Evolutionary conservation across 2,329 filamentous ascomycete genomes (phyloP).

Genomic region (Phialocephala sp.): DNA sequence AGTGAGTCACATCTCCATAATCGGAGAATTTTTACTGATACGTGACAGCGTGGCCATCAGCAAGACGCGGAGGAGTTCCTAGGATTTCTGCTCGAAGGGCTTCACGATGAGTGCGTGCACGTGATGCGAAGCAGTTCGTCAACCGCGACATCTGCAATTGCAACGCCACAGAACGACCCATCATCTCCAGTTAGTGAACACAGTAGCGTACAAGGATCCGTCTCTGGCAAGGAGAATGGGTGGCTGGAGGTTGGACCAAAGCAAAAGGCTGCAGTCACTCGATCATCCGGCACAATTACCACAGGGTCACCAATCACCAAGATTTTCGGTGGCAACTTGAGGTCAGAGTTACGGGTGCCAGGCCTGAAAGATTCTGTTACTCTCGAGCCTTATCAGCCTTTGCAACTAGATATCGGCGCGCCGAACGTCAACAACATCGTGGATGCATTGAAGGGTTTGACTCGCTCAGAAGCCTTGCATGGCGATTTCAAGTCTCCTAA

Average conservation of each 20-base stretch:
- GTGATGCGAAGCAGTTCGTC: constrained; percentile 60
- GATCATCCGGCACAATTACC: constrained; percentile 79
- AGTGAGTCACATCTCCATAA: constrained; percentile 55
- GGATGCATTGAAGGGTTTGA: constrained; percentile 86
- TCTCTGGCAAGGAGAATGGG: constrained; percentile 60
- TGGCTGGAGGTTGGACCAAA: constrained; percentile 96
- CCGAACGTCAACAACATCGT: constrained; percentile 87
- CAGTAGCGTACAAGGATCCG: constrained; percentile 38
- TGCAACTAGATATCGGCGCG: constrained; percentile 93
- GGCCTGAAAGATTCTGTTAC: constrained; percentile 91
- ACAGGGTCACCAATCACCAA: constrained; percentile 85
- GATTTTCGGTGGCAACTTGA: constrained; percentile 90
- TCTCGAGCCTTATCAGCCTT: constrained; percentile 88
- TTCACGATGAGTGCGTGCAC: constrained; percentile 89
- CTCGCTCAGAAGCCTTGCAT: constrained; percentile 81
- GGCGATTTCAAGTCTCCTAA: constrained; percentile 83
- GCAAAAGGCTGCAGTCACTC: constrained; percentile 84
- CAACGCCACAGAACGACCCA: constrained; percentile 48
- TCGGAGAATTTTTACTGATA: constrained; percentile 37
- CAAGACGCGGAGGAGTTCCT: constrained; percentile 98
- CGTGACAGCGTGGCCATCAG: constrained; percentile 80
- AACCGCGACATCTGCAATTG: constrained; percentile 49
- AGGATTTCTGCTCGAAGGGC: constrained; percentile 87
- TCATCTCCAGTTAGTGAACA: constrained; percentile 52
- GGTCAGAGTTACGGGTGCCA: constrained; percentile 86